Percentiles rank a stretch among this genome's conserved stretches.
Conservation (phyloP, 225 moss, liverwort and hornwort genomes). For the Thuidium tamariscinum region DNA sequence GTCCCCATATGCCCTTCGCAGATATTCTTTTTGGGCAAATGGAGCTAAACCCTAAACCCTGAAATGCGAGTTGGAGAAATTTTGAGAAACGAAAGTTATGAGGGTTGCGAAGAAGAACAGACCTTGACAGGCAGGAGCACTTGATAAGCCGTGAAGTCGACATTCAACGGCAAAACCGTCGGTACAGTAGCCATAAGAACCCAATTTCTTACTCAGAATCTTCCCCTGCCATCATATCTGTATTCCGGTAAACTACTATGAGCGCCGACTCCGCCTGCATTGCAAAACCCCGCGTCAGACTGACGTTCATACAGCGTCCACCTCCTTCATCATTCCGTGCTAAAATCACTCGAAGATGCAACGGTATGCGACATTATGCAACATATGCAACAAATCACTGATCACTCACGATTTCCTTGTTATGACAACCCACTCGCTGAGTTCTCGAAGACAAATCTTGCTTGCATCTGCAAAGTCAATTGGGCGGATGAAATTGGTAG, state of each 20-base stretch:
- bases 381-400: not conserved
- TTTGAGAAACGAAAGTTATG: not conserved
- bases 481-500: not conserved
- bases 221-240: not conserved
- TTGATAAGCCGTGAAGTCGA: constrained; percentile 22
- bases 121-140: constrained; percentile 34
- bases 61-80: not conserved
- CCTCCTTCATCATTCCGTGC: not conserved
- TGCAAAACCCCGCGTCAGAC: not conserved
- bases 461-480: not conserved
- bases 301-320: not conserved
- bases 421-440: not conserved
- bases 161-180: constrained; percentile 34
- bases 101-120: not conserved
- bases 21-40: not conserved
- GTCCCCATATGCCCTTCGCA: not conserved
- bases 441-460: not conserved
- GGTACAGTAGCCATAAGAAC: constrained; percentile 11
- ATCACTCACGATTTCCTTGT: not conserved
- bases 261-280: not conserved
- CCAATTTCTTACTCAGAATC: not conserved
- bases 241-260: too few relatives aligned
- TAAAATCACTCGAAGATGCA: not conserved
- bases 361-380: not conserved
- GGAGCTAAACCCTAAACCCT: not conserved